Base-by-base conservation (phyloP, 1,284 basidiomycete species). In the Sphagnurus paluster region DNA sequence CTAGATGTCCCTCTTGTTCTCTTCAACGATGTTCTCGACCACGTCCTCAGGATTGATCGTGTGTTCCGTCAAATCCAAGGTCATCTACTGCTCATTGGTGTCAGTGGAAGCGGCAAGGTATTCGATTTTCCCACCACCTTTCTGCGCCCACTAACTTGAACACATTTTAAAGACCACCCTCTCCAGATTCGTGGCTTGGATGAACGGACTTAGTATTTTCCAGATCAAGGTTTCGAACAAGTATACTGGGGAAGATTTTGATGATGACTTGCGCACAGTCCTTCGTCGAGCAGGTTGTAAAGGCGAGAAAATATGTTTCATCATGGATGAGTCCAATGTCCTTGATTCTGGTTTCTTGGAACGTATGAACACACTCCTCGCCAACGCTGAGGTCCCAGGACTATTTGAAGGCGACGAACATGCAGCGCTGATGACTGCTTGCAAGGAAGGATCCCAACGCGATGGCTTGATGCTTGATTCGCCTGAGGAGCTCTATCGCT, bases 241-340 rank as follows among this genome's bases (percentile, higher is more conserved):
- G 66, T 99, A 99, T 66, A 97, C 93, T 0, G 94, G 92, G 17
- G 94, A 95, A 21, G 94, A 99, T 67, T 99, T 99, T 60, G 97
- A 99, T 58, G 96, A 99, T 54, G 97, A 99, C 63, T 76, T 99
- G 37, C 84, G 97, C 23, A 90, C 85, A 0, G 93, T 99, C 1
- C 82, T 99, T 24, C 88, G 95, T 29, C 85, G 97, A 21, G 79
- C 96, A 0, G 98, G 97, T 5, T 97, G 94, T 74, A 98, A 98
- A 64, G 95, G 93, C 56, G 97, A 99, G 69, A 98, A 98, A 71
- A 90, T 99, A 32, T 98, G 94, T 64, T 99, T 99, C 78, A 98
- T 99, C 68, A 98, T 99, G 95, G 97, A 99, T 67, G 97, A 99
- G 67, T 97, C 93, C 1, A 99, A 99, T 61, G 95, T 99, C 21